phyloP scores from a whole-genome alignment of 176 grass and related monocot species.

The Tillandsia fasciculata region DNA sequence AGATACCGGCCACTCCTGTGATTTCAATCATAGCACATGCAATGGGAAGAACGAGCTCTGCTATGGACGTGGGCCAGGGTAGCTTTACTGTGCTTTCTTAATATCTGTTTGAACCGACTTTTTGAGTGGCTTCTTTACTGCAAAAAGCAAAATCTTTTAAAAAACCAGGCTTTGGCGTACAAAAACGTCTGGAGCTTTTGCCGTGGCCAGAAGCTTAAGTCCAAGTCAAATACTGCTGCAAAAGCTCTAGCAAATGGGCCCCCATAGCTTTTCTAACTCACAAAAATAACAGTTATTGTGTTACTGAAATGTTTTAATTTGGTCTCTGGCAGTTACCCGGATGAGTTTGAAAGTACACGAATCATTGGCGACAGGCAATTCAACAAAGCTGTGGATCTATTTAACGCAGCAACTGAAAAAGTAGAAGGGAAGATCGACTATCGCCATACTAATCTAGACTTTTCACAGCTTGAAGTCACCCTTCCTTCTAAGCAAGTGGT shows the following conservation, averaged over 20 bases:
- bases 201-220: too few species aligned
- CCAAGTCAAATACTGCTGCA: too few species aligned
- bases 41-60: slow-evolving; percentile 98
- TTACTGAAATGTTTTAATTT: slow-evolving; percentile 15
- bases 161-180: too few species aligned
- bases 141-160: too few species aligned
- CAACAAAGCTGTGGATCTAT: slow-evolving; percentile 71
- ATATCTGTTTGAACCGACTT: background rate
- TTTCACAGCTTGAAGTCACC: slow-evolving; percentile 64
- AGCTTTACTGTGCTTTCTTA: slow-evolving; percentile 14
- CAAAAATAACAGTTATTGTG: background rate
- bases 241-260: too few species aligned
- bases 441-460: slow-evolving; percentile 77
- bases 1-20: slow-evolving; percentile 82
- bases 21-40: slow-evolving; percentile 97
- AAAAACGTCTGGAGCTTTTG: too few species aligned
- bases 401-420: slow-evolving; percentile 69
- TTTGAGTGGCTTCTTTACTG: too few species aligned
- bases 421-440: slow-evolving; percentile 70
- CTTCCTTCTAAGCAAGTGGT: slow-evolving; percentile 44
- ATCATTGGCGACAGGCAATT: slow-evolving; percentile 85
- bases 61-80: slow-evolving; percentile 90
- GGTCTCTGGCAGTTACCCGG: slow-evolving; percentile 60
- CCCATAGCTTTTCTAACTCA: too few species aligned
- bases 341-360: slow-evolving; percentile 94